phyloP scores from a whole-genome alignment of 257 asterid genomes.

The Fraxinus cuspidata region DNA sequence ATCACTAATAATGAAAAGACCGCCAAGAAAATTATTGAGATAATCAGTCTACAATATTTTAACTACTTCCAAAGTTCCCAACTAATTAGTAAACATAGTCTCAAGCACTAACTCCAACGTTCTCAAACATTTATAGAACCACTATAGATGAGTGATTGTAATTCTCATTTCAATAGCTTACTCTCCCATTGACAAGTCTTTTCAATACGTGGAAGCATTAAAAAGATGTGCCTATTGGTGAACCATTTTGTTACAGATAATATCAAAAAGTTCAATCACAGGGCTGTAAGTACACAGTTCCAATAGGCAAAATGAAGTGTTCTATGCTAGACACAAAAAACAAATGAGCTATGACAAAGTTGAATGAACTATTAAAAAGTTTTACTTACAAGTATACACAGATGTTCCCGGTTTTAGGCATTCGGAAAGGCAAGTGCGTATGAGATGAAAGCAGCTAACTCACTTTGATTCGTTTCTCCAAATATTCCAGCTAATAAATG shows the following conservation, averaged over 20 bases:
- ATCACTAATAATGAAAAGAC: not conserved
- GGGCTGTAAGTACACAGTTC: slow-evolving; percentile 1
- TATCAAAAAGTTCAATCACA: slow-evolving; percentile 9
- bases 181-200: not conserved
- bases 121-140: not conserved
- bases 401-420: no score
- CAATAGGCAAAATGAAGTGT: not conserved
- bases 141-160: not conserved
- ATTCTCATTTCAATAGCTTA: not conserved
- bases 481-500: slow-evolving; percentile 61
- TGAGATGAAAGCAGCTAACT: slow-evolving; percentile 82
- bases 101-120: not conserved
- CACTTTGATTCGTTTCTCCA: slow-evolving; percentile 90
- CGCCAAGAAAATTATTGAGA: not conserved
- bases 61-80: slow-evolving; percentile 14
- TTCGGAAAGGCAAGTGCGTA: slow-evolving; percentile 95
- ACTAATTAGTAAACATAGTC: not conserved
- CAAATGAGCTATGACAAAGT: slow-evolving; percentile 12
- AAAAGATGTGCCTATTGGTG: not conserved
- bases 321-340: slow-evolving; percentile 18
- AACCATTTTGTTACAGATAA: slow-evolving; percentile 4
- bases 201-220: not conserved
- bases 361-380: slow-evolving; percentile 3
- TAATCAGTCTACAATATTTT: slow-evolving; percentile 13
- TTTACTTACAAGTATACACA: no score